Evolutionary conservation across 1,284 basidiomycete species (phyloP), one percentile per base, ranked within the genome.

Genomic region (Apiotrichum domesticum): DNA sequence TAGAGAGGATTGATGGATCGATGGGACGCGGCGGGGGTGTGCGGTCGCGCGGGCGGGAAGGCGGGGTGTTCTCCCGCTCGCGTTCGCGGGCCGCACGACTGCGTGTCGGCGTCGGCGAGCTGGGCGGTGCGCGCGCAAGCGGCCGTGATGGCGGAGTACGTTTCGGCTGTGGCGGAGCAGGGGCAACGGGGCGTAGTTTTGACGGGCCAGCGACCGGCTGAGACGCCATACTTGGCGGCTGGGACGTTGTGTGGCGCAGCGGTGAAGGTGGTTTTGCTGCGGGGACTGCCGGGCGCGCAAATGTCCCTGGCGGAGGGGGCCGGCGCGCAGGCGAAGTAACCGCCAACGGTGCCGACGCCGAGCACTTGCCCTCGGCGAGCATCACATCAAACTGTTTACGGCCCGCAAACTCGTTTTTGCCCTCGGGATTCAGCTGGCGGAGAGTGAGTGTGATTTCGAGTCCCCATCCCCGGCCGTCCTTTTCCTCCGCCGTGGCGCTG

Each of bases 391-490:
- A 75, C 46, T 66, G 66, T 35, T 56, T 55, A 33, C 66, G 61
- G 11, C 62, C 66, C 5, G 62, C 48, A 58, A 73, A 73, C 48
- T 69, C 68, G 39, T 49, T 57, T 51, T 69, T 72, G 35, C 66
- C 67, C 46, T 68, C 69, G 9, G 69, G 69, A 56, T 70, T 69
- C 15, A 75, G 63, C 55, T 69, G 65, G 41, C 67, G 68, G 13
- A 75, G 54, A 32, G 64, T 69, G n/a, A 75, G 54, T 3, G 58
- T 58, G 3, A 75, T 67, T 51, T 75, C 73, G 40, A 75, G 57
- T 6, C 73, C 73, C 73, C 73, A 75, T 1, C 70, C 71, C 46
- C 66, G 69, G 9, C 69, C 72, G 56, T 70, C 72, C 2, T 35
- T 46, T 33, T 66, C 66, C 37, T 68, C 68, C 4, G 43, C 34